A percentile compares a stretch with the other conserved stretches of the same genome.
Conservation (phyloP, 208 protist genomes). For the Balamuthia mandrillaris region DNA sequence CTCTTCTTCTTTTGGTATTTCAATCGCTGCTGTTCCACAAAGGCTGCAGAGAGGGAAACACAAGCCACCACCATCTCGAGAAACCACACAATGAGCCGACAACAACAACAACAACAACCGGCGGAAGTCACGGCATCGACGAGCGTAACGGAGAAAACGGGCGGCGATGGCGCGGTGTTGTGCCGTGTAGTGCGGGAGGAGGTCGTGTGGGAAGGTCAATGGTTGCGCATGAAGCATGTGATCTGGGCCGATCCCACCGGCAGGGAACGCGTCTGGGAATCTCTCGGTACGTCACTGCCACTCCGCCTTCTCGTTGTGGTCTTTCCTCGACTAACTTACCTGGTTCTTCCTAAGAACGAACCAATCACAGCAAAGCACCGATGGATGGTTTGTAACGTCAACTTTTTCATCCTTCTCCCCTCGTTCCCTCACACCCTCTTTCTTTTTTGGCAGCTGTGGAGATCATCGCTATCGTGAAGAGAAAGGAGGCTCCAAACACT, state of each 20-base stretch:
- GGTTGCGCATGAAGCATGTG: not conserved
- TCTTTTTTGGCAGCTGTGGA: conserved; percentile 15
- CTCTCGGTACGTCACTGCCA: too few relatives aligned
- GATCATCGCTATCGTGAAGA: conserved; percentile 10
- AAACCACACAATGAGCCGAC: too few relatives aligned
- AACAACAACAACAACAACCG: too few relatives aligned
- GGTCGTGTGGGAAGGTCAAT: not conserved
- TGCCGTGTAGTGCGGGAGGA: not conserved
- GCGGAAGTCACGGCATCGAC: too few relatives aligned
- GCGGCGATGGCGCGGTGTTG: not conserved
- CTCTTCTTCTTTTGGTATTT: too few relatives aligned
- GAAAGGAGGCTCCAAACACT: not conserved
- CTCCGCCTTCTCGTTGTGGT: too few relatives aligned
- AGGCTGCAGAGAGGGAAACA: too few relatives aligned
- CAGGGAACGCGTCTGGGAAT: not conserved
- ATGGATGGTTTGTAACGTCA: not conserved
- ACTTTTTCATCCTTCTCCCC: not conserved
- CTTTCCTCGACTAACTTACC: too few relatives aligned
- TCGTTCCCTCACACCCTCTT: too few relatives aligned
- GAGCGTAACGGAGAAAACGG: not conserved
- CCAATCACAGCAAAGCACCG: not conserved
- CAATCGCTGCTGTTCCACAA: too few relatives aligned
- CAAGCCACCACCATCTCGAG: too few relatives aligned
- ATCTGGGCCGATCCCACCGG: not conserved
- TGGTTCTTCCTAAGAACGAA: too few relatives aligned